Evolutionary conservation across 2,329 filamentous ascomycete species (phyloP), one percentile per base, ranked within the genome.

Genomic region (Pyrenochaeta sp.): DNA sequence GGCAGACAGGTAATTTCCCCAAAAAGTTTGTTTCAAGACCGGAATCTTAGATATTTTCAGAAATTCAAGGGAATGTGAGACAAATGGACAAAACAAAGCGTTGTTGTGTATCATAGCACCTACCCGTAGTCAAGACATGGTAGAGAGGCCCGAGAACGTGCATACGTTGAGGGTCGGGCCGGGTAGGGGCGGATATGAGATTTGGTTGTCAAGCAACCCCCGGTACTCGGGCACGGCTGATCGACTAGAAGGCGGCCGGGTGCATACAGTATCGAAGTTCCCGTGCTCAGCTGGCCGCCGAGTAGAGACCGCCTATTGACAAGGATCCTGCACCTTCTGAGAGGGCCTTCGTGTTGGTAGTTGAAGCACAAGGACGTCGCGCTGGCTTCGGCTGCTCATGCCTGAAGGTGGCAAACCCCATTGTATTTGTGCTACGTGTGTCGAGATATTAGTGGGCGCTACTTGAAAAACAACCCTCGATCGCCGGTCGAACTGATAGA

Each of bases 351-450:
- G 46, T 61, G 55, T 62, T 59, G 61, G 61, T 43, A 51, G 54
- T 45, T 52, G 48, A 60, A 55, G 47, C 44, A 47, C 47, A 56
- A 43, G 54, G 57, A 50, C 43, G 45, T 49, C 48, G 52, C 51
- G 65, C 58, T 48, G 59, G 47, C 51, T 48, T 39, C 52, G 48
- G 47, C 52, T 56, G 48, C 37, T 39, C 42, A 49, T 54, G 50
- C 54, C 60, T 46, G 50, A 61, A 40, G 42, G 37, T 42, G 34
- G 58, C 46, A 45, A 48, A 53, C 52, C 51, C 32, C 46, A 36
- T 52, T 64, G 58, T 66, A 69, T 71, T 73, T 65, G 72, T 74
- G 66, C 65, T 53, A 72, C 71, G 43, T 43, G 49, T 59, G 47
- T 63, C 44, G 9, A 27, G 39, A 62, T 62, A 66, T 59, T 48